A percentile compares a stretch with the other conserved stretches of the same genome.
These are phyloP conservation scores for Rhamnella rubrinervis DNA, from an alignment of 331 rosid genomes.

Conservation along the genomic window DNA sequence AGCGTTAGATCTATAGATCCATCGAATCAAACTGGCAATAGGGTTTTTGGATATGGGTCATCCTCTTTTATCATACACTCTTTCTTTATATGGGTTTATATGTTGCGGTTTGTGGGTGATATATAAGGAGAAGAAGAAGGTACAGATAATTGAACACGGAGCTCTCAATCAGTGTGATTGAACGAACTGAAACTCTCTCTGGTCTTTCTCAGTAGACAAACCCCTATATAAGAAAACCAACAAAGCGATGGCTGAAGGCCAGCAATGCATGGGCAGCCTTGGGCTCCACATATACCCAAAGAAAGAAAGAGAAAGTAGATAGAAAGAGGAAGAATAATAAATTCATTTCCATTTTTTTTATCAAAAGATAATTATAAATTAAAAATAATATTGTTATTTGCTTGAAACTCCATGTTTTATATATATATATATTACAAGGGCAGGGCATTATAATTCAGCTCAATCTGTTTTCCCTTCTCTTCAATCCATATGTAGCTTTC, in stretches of 20 bases:
- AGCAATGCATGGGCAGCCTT: slow-evolving; percentile 47
- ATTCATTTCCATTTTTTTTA: background rate
- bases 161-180: slow-evolving; percentile 37
- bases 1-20: slow-evolving; percentile 70
- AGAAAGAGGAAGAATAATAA: slow-evolving; percentile 21
- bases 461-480: background rate
- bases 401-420: background rate
- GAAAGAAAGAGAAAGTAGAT: slow-evolving; percentile 29
- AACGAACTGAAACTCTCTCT: slow-evolving; percentile 26
- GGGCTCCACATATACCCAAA: slow-evolving; percentile 49
- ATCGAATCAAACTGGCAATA: slow-evolving; percentile 43
- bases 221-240: slow-evolving; percentile 31
- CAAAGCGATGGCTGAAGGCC: slow-evolving; percentile 47
- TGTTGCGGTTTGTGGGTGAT: slow-evolving; percentile 11
- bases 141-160: slow-evolving; percentile 1
- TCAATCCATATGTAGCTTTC: background rate
- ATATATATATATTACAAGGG: too few species aligned
- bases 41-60: slow-evolving; percentile 43
- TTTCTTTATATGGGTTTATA: background rate
- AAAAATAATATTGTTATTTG: background rate
- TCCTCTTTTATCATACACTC: background rate
- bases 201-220: slow-evolving; percentile 25
- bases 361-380: too few species aligned
- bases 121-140: slow-evolving; percentile 20
- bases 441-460: background rate